Evolutionary conservation across 805 yeast genomes (phyloP).

Genomic region (Metschnikowia drakensbergensis): DNA sequence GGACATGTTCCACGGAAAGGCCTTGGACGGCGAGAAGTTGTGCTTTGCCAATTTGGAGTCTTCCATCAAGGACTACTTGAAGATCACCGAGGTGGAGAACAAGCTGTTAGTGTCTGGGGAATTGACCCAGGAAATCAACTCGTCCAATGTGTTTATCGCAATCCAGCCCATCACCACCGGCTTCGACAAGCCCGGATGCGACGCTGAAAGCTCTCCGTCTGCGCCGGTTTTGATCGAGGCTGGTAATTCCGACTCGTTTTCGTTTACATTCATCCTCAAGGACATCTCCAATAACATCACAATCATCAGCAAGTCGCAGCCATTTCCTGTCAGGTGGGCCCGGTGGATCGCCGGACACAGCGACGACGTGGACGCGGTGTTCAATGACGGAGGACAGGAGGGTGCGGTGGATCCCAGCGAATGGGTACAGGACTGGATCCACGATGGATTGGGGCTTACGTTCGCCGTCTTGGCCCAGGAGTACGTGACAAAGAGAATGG

Average conservation of each 20-base stretch:
- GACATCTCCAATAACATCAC: slow-evolving; percentile 78
- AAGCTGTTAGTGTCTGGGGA: slow-evolving; percentile 17
- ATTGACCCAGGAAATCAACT: slow-evolving; percentile 22
- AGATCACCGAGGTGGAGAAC: slow-evolving; percentile 22
- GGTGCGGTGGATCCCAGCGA: slow-evolving; percentile 36
- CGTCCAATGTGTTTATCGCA: slow-evolving; percentile 65
- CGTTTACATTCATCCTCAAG: slow-evolving; percentile 68
- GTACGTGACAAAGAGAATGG: slow-evolving; percentile 90
- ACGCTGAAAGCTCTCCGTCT: slow-evolving; percentile 7
- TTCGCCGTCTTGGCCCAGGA: slow-evolving; percentile 88
- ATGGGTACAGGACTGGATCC: slow-evolving; percentile 46
- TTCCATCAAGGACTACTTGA: slow-evolving; percentile 47
- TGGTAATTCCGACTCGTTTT: slow-evolving; percentile 53
- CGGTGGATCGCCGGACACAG: slow-evolving; percentile 72
- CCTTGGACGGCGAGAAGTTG: slow-evolving; percentile 82
- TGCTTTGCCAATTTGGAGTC: slow-evolving; percentile 83
- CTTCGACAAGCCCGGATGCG: slow-evolving; percentile 12
- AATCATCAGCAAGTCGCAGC: slow-evolving; percentile 75
- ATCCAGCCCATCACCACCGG: slow-evolving; percentile 51
- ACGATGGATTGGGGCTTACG: slow-evolving; percentile 63
- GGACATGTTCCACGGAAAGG: slow-evolving; percentile 70
- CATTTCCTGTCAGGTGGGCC: slow-evolving; percentile 88
- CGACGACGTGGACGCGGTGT: slow-evolving; percentile 18
- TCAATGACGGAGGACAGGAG: slow-evolving; percentile 22
- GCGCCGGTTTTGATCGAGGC: slow-evolving; percentile 42